Percentiles rank a stretch among this genome's conserved stretches.
These are phyloP conservation scores for Apophysomyces ossiformis DNA, from an alignment of 371 early-diverging fungal genomes.

Conservation along the genomic window DNA sequence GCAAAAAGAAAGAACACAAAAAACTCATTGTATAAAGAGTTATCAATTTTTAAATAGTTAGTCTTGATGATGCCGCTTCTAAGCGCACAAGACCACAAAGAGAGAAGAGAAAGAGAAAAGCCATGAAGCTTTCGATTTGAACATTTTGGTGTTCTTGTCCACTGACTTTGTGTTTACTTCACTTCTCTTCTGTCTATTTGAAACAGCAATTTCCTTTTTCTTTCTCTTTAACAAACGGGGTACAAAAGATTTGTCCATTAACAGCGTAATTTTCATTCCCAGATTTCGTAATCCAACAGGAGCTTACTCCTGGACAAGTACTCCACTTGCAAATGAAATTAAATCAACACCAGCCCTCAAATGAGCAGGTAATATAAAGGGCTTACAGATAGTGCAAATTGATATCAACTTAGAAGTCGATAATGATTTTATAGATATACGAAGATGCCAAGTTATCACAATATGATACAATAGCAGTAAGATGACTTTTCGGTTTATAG, in stretches of 20 bases:
- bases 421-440: not conserved
- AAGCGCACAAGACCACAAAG: not conserved
- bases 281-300: slow-evolving; percentile 8
- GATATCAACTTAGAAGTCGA: not conserved
- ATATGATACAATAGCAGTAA: not conserved
- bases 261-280: slow-evolving; percentile 4
- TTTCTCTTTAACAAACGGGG: not conserved
- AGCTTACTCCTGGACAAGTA: slow-evolving; percentile 7
- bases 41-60: not conserved
- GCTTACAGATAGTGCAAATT: not conserved
- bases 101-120: not conserved
- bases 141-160: not conserved
- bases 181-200: not conserved
- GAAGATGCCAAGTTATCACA: not conserved
- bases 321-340: slow-evolving; percentile 3
- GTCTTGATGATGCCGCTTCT: not conserved
- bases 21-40: not conserved
- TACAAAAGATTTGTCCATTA: not conserved
- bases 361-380: not conserved
- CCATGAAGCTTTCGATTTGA: not conserved
- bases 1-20: not conserved
- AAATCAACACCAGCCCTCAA: slow-evolving; percentile 2
- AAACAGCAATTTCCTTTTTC: not conserved
- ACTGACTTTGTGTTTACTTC: not conserved
- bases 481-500: not conserved